Evolutionary conservation across 768 basidiomycete species (phyloP), one percentile per base, ranked within the genome.

Genomic region (Tulasnella sp.): DNA sequence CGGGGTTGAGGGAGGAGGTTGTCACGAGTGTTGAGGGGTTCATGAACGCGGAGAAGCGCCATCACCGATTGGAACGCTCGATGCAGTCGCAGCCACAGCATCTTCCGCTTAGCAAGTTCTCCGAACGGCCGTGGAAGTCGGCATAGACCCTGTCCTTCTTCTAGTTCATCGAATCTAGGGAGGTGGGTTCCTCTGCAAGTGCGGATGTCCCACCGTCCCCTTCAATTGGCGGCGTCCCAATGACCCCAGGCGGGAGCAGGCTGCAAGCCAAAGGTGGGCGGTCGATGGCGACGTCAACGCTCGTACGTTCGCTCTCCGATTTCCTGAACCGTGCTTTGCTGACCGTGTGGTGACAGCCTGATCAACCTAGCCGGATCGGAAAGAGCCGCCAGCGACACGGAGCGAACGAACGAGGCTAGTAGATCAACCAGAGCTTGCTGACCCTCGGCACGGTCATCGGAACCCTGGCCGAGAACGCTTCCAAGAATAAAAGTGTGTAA

Each of bases 371-470:
- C 40, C 40, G 40, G 40, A 4, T 40, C 12, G 40, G 40, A 40
- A 40, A 4, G 93, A 84, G 97, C 97, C 0, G 98, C 97, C 0
- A 94, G 93, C 0, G 95, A 96, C 85, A 97, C 97, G 84, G 96
- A 98, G 79, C 88, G 97, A 71, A 96, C 96, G n/a, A 89, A 93
- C 68, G 97, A 99, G 85, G 97, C 18, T 94, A 94, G 84, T 97
- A 96, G 83, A 99, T 99, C 86, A 99, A 99, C 83, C 87, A 87
- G 80, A 97, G 95, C 84, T 87, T 99, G 80, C 89, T 99, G 62
- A 97, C 96, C 7, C 90, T 99, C 18, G 96, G 96, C 98, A n/a
- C n/a, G n/a, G n/a, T n/a, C n/a, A n/a, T n/a, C n/a, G n/a, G n/a
- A n/a, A n/a, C n/a, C n/a, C n/a, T n/a, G 1, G 94, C 94, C 1